Evolutionary conservation across 139 green algal species (phyloP).

Genomic region (Chlorella sp.): DNA sequence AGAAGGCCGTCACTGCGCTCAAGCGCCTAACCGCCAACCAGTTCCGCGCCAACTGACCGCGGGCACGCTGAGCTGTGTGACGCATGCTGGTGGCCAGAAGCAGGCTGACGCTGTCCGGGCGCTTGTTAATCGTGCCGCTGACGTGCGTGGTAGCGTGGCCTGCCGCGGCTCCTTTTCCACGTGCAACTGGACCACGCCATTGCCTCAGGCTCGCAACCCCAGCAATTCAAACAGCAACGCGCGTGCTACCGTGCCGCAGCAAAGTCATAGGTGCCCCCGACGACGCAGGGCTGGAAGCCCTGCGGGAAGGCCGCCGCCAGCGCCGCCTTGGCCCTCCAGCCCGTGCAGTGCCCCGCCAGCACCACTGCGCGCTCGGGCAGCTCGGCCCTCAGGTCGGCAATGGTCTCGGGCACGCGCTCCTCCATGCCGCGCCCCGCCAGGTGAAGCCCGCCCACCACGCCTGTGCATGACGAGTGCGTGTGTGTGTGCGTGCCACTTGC

Average conservation of each 20-base stretch:
- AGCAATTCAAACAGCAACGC: too few relatives aligned
- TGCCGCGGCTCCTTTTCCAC: too few relatives aligned
- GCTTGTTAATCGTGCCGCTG: too few relatives aligned
- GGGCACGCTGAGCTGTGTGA: too few relatives aligned
- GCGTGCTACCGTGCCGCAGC: too few relatives aligned
- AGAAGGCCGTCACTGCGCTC: slow-evolving; percentile 44
- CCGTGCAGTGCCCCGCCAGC: slow-evolving; percentile 31
- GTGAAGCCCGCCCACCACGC: slow-evolving; percentile 25
- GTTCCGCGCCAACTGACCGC: too few relatives aligned
- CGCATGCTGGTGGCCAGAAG: too few relatives aligned
- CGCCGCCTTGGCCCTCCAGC: slow-evolving; percentile 26
- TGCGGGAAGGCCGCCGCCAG: slow-evolving; percentile 9
- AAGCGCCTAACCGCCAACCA: slow-evolving; percentile 2
- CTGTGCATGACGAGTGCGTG: background rate
- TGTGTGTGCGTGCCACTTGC: too few relatives aligned
- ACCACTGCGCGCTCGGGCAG: slow-evolving; percentile 5
- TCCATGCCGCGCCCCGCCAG: slow-evolving; percentile 16
- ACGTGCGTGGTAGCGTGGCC: too few relatives aligned
- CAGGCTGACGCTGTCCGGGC: too few relatives aligned
- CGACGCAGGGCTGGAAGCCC: slow-evolving; percentile 9
- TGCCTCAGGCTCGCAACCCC: too few relatives aligned
- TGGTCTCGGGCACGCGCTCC: slow-evolving; percentile 21
- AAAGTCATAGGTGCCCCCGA: slow-evolving; percentile 20
- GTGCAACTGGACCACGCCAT: too few relatives aligned
- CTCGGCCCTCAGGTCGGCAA: slow-evolving; percentile 12